Percentiles rank a stretch among this genome's conserved stretches.
Evolutionary conservation across 2,329 filamentous ascomycete genomes (phyloP).

Genomic region (Blumeriella jaapii): DNA sequence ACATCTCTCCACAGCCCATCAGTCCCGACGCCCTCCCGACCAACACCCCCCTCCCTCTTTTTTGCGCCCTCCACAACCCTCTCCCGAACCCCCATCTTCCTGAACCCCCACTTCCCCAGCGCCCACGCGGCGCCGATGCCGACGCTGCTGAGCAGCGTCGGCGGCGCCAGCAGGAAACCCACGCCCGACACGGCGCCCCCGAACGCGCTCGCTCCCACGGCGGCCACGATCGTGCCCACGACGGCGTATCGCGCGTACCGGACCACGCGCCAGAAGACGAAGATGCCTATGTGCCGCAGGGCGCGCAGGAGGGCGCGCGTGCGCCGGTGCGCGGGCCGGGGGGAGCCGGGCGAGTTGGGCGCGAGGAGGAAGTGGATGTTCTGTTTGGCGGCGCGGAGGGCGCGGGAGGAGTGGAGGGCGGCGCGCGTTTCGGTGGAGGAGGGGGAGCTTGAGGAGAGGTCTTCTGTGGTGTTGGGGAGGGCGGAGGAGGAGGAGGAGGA

Average conservation of each 20-base stretch:
- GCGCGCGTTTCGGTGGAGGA: conserved; percentile 20
- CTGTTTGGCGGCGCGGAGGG: conserved; percentile 19
- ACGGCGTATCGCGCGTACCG: conserved; percentile 27
- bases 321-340: conserved; percentile 21
- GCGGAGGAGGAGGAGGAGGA: no score
- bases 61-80: conserved; percentile 15
- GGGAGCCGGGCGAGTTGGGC: conserved; percentile 16
- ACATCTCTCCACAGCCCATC: conserved; percentile 26
- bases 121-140: conserved; percentile 23
- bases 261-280: conserved; percentile 26
- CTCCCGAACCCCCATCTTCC: conserved; percentile 21
- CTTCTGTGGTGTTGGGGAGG: not conserved
- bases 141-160: conserved; percentile 20
- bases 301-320: conserved; percentile 25
- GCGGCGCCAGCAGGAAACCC: conserved; percentile 24
- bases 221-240: conserved; percentile 22
- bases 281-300: conserved; percentile 22
- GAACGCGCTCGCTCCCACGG: conserved; percentile 22
- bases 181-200: conserved; percentile 22
- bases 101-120: conserved; percentile 26
- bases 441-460: conserved; percentile 8
- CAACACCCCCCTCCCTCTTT: conserved; percentile 13
- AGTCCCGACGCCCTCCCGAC: conserved; percentile 13
- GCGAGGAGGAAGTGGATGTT: conserved; percentile 25
- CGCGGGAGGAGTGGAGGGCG: conserved; percentile 20